Percentiles rank a stretch among this genome's conserved stretches.
These are phyloP conservation scores for Zangia roseola DNA, from an alignment of 768 basidiomycete species.

Conservation along the genomic window DNA sequence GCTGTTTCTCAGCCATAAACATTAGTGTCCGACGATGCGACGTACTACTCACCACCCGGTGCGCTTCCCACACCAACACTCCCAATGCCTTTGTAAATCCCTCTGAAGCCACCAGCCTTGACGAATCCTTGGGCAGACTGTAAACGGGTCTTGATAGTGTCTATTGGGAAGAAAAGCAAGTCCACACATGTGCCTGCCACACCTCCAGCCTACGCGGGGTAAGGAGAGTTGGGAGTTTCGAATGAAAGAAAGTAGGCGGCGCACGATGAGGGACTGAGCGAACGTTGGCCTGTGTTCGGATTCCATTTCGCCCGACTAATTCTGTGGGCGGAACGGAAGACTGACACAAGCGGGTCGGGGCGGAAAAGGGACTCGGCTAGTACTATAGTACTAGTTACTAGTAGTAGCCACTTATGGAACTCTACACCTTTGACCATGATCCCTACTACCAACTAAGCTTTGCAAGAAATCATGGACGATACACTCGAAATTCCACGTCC, in stretches of 20 bases:
- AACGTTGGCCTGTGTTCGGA: slow-evolving; percentile 40
- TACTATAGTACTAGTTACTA: no score
- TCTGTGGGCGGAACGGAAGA: slow-evolving; percentile 7
- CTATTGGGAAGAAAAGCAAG: slow-evolving; percentile 93
- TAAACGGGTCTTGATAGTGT: slow-evolving; percentile 94
- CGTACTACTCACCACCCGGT: slow-evolving; percentile 72
- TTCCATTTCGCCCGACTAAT: slow-evolving; percentile 26
- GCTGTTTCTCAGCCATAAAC: slow-evolving; percentile 46
- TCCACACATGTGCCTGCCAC: slow-evolving; percentile 93
- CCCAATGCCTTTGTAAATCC: slow-evolving; percentile 91
- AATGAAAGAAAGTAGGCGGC: slow-evolving; percentile 18
- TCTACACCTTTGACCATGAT: neutral
- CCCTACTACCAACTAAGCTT: neutral
- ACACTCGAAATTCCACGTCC: slow-evolving; percentile 45
- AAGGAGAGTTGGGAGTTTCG: slow-evolving; percentile 8
- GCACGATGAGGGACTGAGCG: slow-evolving; percentile 46
- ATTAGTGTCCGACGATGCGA: neutral
- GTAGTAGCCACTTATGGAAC: slow-evolving; percentile 15
- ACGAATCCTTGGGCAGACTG: slow-evolving; percentile 88
- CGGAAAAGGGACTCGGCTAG: no score
- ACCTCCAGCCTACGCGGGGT: slow-evolving; percentile 69
- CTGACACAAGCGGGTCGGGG: neutral
- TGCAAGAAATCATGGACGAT: slow-evolving; percentile 53
- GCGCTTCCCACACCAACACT: slow-evolving; percentile 95
- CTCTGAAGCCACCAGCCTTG: slow-evolving; percentile 81